phyloP scores from a whole-genome alignment of 306 rosid genomes.

The Quercus cerris region DNA sequence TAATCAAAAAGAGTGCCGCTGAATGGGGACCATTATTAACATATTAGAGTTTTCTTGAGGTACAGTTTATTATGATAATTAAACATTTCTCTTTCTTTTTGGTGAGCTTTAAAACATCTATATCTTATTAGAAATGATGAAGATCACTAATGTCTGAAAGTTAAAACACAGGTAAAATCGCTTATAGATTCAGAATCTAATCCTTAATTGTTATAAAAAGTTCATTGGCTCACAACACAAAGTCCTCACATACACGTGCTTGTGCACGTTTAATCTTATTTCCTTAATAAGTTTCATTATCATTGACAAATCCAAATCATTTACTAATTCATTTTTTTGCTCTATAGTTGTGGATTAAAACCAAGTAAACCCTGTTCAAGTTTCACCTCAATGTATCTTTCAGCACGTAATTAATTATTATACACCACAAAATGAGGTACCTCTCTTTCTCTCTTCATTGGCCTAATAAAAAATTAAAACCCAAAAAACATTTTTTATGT shows the following conservation, averaged over 20 bases:
- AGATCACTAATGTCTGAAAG: background rate
- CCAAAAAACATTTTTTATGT: background rate
- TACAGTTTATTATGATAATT: background rate
- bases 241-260: background rate
- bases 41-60: background rate
- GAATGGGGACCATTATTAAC: slow-evolving; percentile 2
- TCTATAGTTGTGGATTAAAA: background rate
- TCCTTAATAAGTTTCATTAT: background rate
- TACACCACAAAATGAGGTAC: background rate
- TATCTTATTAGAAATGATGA: background rate
- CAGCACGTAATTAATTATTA: background rate
- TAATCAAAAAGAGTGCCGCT: background rate
- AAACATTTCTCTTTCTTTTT: background rate
- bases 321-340: background rate
- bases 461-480: background rate
- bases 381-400: background rate
- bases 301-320: background rate
- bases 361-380: background rate
- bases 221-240: background rate
- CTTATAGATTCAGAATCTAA: background rate
- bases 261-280: background rate
- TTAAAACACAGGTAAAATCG: background rate
- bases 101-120: background rate
- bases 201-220: background rate
- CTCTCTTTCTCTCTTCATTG: background rate